Percentiles rank a stretch among this genome's conserved stretches.
Evolutionary conservation across 345 rosid genomes (phyloP).

Genomic region (Populus euphratica): DNA sequence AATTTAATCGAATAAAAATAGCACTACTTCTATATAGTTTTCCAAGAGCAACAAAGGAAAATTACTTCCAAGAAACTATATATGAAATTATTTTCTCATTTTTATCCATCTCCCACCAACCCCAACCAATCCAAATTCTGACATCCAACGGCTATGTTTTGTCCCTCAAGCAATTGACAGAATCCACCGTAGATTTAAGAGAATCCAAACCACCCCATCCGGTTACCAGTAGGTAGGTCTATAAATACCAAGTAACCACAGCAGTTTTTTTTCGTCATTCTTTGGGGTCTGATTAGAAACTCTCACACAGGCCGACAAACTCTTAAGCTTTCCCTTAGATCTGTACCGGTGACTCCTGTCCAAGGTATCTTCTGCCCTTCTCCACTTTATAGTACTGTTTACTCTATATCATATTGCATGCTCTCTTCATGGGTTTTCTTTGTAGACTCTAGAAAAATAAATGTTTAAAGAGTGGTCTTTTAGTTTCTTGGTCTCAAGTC

Average conservation of each 20-base stretch:
- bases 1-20: no score
- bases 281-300: slow-evolving; percentile 3
- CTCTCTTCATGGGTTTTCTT: neutral
- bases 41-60: neutral
- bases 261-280: neutral
- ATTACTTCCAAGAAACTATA: neutral
- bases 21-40: neutral
- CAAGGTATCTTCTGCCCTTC: neutral
- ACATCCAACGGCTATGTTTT: slow-evolving; percentile 22
- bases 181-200: neutral
- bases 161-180: neutral
- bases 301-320: neutral
- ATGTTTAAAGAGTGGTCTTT: neutral
- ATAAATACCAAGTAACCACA: neutral
- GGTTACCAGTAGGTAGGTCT: slow-evolving; percentile 13
- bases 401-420: neutral
- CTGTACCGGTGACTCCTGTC: neutral
- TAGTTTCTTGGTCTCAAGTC: neutral
- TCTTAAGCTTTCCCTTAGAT: neutral
- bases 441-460: neutral
- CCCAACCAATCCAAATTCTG: slow-evolving; percentile 4
- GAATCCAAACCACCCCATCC: neutral
- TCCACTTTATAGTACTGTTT: neutral
- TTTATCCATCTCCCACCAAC: slow-evolving; percentile 5
- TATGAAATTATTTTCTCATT: no score